Evolutionary conservation across 129 eudicot species (phyloP).

Genomic region (Tagetes erecta): DNA sequence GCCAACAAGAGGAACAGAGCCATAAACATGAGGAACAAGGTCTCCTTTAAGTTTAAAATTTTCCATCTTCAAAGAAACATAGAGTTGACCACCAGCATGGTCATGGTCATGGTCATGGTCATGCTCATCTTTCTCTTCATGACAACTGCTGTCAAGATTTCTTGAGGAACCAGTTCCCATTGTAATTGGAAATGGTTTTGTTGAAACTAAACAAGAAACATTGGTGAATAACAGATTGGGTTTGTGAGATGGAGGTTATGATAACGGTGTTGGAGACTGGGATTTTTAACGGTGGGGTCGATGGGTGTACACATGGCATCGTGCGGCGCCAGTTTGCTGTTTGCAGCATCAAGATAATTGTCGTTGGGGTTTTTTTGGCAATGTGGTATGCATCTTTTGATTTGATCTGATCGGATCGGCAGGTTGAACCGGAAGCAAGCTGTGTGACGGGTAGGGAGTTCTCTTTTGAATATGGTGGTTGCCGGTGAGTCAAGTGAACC

Average conservation of each 20-base stretch:
- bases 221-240: slow-evolving; percentile 17
- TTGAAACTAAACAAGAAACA: slow-evolving; percentile 20
- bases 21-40: slow-evolving; percentile 83
- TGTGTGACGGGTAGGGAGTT: too few species aligned
- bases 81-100: slow-evolving; percentile 88
- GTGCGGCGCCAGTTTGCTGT: slow-evolving; percentile 23
- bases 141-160: slow-evolving; percentile 54
- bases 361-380: too few species aligned
- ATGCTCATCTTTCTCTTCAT: slow-evolving; percentile 68
- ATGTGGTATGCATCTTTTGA: too few species aligned
- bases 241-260: slow-evolving; percentile 47
- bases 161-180: slow-evolving; percentile 86
- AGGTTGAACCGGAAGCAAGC: too few species aligned
- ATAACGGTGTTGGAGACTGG: slow-evolving; percentile 34
- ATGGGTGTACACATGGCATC: slow-evolving; percentile 12
- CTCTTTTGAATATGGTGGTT: too few species aligned
- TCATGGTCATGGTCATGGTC: slow-evolving; percentile 21
- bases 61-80: slow-evolving; percentile 92
- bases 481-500: too few species aligned
- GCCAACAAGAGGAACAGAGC: slow-evolving; percentile 91
- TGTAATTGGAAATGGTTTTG: slow-evolving; percentile 3
- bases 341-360: background rate
- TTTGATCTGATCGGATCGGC: too few species aligned
- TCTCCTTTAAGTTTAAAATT: slow-evolving; percentile 55
- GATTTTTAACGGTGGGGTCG: slow-evolving; percentile 23